Base-by-base conservation (phyloP, 2,329 filamentous ascomycete genomes). In the Diaporthe sp. region DNA sequence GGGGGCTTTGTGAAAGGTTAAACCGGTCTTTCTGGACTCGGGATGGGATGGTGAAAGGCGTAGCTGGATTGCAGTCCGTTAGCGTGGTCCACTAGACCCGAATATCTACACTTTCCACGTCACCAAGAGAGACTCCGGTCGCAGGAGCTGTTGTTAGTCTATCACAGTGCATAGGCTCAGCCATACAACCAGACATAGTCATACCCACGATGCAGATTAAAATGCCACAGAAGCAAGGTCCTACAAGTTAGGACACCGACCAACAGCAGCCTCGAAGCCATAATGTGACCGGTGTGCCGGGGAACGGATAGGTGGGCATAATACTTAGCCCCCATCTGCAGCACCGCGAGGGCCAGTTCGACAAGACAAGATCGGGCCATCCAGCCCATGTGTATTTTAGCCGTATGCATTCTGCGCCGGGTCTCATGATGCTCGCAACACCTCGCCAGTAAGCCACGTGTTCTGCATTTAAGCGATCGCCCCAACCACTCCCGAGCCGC, bases 381-480 rank as follows among this genome's bases (percentile, higher is more conserved):
- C 32, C 32, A 51, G 22, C 30, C 30, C 19, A 53, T 68, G 22
- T 39, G 47, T 25, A 51, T 10, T 68, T 68, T 53, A 37, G 63
- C 63, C 32, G 25, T 39, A 27, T 53, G 63, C 32, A 30, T 30
- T 19, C 27, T 25, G 9, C 22, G 32, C 47, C 63, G 32, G 44
- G 63, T 68, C 63, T 68, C 47, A 68, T 53, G 47, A 53, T 68
- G 63, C 63, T 53, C 47, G 63, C 63, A 68, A 39, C 63, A 68
- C 63, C 44, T 39, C 32, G 30, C 63, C 63, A 66, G 7, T 25
- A 35, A 51, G 30, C 63, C 63, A 66, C 63, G 63, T 66, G 63
- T 66, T 66, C 44, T 37, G 44, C 63, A 66, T 51, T 51, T 42
- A 47, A 66, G 42, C 32, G 63, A 66, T 51, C 63, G 63, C 30